Evolutionary conservation across 2,329 filamentous ascomycete species (phyloP).

Genomic region (Trichoderma afroharzianum): DNA sequence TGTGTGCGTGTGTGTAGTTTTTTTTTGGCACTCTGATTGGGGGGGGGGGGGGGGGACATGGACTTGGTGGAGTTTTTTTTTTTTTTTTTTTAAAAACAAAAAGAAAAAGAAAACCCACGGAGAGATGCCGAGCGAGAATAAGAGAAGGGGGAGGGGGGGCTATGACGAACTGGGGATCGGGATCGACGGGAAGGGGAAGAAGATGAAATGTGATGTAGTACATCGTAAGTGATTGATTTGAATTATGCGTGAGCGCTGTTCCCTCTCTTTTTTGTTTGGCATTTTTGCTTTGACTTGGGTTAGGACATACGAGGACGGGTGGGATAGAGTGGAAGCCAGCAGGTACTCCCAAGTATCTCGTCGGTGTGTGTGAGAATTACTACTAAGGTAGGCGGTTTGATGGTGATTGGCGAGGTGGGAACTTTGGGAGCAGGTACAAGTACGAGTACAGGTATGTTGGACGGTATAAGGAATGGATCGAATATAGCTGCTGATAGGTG

Average conservation of each 20-base stretch:
- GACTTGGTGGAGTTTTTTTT: background rate
- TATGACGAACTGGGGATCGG: background rate
- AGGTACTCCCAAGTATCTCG: no score
- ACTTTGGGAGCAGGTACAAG: background rate
- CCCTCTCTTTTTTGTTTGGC: background rate
- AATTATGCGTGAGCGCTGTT: background rate
- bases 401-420: background rate
- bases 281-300: background rate
- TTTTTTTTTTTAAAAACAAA: no score
- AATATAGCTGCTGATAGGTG: background rate
- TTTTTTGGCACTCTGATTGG: background rate
- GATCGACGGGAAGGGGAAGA: background rate
- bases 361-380: no score
- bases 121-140: background rate
- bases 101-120: no score
- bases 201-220: background rate
- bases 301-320: no score
- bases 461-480: background rate
- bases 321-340: no score
- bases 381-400: no score
- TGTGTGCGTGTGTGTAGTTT: background rate
- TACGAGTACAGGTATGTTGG: background rate
- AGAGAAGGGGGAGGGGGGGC: no score
- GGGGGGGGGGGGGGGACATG: background rate
- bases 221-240: background rate